Percentiles rank a stretch among this genome's conserved stretches.
phyloP scores from a whole-genome alignment of 148 eudicot genomes.

The Fagopyrum homotropicum region DNA sequence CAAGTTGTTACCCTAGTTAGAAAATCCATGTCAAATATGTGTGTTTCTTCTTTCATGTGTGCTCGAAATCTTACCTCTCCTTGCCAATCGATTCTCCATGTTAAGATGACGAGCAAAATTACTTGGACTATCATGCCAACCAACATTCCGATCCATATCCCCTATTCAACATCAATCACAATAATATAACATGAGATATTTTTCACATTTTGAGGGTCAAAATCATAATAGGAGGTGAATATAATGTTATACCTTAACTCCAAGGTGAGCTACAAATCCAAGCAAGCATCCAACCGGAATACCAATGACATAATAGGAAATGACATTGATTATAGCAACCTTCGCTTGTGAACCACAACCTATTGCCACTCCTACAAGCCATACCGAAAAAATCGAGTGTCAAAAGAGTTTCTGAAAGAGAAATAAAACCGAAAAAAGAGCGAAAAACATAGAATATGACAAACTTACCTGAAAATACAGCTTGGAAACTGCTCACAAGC shows the following conservation, averaged over 20 bases:
- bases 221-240: not conserved
- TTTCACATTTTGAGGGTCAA: not conserved
- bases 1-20: not conserved
- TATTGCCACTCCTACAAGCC: slow-evolving; percentile 32
- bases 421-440: not conserved
- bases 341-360: slow-evolving; percentile 32
- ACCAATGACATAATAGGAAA: slow-evolving; percentile 34
- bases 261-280: slow-evolving; percentile 23
- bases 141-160: slow-evolving; percentile 6
- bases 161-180: not conserved
- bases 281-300: slow-evolving; percentile 31
- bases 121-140: slow-evolving; percentile 1
- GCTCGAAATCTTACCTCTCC: not conserved
- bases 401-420: not conserved
- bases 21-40: not conserved
- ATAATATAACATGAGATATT: not conserved
- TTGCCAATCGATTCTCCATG: slow-evolving; percentile 8
- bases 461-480: slow-evolving; percentile 39
- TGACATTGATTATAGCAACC: slow-evolving; percentile 28
- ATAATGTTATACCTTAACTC: slow-evolving; percentile 21
- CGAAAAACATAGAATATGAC: not conserved
- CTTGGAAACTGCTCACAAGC: slow-evolving; percentile 36
- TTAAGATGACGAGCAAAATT: not conserved
- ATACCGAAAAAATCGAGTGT: not conserved
- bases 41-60: not conserved